Percentiles rank a stretch among this genome's conserved stretches.
phyloP scores from a whole-genome alignment of 441 rosid genomes.

The Rhodomyrtus psidioides region DNA sequence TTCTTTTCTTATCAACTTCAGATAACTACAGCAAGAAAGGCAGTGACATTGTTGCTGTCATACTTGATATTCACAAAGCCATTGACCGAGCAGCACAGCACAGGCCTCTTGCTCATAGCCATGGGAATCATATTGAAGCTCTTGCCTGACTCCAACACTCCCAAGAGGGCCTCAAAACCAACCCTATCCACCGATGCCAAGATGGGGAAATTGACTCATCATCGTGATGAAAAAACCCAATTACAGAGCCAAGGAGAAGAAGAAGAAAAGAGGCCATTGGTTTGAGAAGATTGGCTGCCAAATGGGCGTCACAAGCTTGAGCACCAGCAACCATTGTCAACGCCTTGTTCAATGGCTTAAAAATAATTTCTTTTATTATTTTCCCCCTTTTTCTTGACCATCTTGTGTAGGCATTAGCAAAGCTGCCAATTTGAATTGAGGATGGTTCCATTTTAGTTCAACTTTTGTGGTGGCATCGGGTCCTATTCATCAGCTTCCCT shows the following conservation, averaged over 20 bases:
- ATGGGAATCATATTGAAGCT: conserved; percentile 73
- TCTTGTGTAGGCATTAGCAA: neutral
- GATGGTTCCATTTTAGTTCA: neutral
- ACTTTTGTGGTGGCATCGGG: neutral
- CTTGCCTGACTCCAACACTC: conserved; percentile 44
- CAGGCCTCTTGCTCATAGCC: conserved; percentile 59
- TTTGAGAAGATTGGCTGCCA: conserved; percentile 5
- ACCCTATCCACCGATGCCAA: neutral
- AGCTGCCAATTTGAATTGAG: neutral
- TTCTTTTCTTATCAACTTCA: conserved; percentile 3
- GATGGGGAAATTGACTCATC: neutral
- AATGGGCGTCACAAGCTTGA: neutral
- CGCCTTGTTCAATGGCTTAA: neutral
- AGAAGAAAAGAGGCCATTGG: conserved; percentile 25
- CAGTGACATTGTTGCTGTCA: conserved; percentile 67
- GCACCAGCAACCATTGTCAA: neutral
- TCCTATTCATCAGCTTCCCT: neutral
- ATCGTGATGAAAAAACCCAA: neutral
- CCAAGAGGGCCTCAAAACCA: conserved; percentile 7
- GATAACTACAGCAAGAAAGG: conserved; percentile 93
- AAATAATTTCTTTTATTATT: neutral
- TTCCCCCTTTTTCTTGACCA: neutral
- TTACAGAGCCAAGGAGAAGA: conserved; percentile 1
- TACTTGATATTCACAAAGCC: conserved; percentile 85
- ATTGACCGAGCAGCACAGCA: conserved; percentile 69